These are phyloP conservation scores for Starmerella floris DNA, from an alignment of 805 yeast species.

Conservation along the genomic window DNA sequence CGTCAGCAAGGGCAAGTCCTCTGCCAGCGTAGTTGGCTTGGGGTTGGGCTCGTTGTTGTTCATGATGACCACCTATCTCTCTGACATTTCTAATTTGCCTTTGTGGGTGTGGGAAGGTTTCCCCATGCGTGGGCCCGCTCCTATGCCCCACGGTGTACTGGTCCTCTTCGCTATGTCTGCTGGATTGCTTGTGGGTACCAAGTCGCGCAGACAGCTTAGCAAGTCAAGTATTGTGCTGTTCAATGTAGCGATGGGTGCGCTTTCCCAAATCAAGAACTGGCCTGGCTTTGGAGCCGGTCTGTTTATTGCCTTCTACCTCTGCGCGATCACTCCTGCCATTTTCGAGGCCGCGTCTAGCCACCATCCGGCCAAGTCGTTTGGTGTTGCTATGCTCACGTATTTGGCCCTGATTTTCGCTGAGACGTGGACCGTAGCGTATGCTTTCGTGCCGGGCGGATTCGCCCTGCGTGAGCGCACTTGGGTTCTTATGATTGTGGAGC, in stretches of 20 bases:
- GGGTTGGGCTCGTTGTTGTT: slow-evolving; percentile 72
- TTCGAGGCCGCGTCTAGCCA: slow-evolving; percentile 45
- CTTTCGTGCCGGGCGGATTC: slow-evolving; percentile 93
- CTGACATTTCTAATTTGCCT: slow-evolving; percentile 78
- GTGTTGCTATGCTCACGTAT: slow-evolving; percentile 34
- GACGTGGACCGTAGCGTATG: slow-evolving; percentile 96
- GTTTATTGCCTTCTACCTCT: slow-evolving; percentile 44
- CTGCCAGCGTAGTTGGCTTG: slow-evolving; percentile 32
- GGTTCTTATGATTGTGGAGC: slow-evolving; percentile 47
- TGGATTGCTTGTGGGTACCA: slow-evolving; percentile 41
- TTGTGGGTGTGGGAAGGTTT: slow-evolving; percentile 95
- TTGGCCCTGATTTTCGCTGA: slow-evolving; percentile 58
- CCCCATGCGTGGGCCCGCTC: slow-evolving; percentile 74
- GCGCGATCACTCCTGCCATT: slow-evolving; percentile 46
- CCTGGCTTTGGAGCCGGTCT: slow-evolving; percentile 62
- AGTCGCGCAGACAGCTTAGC: slow-evolving; percentile 24
- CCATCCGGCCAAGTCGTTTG: slow-evolving; percentile 38
- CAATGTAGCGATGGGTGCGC: slow-evolving; percentile 36
- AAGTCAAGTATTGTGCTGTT: slow-evolving; percentile 33
- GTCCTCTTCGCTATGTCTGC: slow-evolving; percentile 45
- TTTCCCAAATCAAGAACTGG: slow-evolving; percentile 52
- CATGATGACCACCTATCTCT: slow-evolving; percentile 55
- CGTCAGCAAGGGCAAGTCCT: slow-evolving; percentile 13
- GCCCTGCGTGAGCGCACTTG: slow-evolving; percentile 80
- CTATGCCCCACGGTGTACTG: slow-evolving; percentile 65